Percentiles rank a stretch among this genome's conserved stretches.
Evolutionary conservation across 129 eudicot species (phyloP).

Genomic region (Ambrosia artemisiifolia): DNA sequence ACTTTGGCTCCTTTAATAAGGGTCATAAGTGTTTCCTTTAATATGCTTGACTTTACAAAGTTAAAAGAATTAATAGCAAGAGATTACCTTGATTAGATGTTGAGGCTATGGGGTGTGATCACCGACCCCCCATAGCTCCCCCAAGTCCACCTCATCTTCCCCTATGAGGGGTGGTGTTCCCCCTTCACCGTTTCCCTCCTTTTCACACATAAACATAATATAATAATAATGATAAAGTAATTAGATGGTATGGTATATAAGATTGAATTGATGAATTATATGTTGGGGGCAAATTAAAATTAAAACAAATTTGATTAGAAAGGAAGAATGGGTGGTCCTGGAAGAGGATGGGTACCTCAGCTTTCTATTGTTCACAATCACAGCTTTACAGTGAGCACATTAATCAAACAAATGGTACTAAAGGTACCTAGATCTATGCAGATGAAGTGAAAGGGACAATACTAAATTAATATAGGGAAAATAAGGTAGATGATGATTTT

Average conservation of each 20-base stretch:
- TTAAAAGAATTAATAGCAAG: too few species aligned
- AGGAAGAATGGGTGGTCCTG: constrained; percentile 9
- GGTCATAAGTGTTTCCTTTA: too few species aligned
- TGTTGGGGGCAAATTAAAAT: not conserved
- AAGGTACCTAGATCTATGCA: constrained; percentile 23
- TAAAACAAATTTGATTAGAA: not conserved
- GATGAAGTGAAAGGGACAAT: constrained; percentile 28
- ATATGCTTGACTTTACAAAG: too few species aligned
- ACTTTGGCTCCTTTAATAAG: too few species aligned
- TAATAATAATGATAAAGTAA: too few species aligned
- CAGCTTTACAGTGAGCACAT: constrained; percentile 28
- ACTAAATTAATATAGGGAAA: constrained; percentile 4
- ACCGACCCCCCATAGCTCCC: too few species aligned
- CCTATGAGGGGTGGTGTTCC: too few species aligned
- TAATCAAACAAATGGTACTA: constrained; percentile 18
- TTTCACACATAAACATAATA: too few species aligned
- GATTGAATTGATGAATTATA: not conserved
- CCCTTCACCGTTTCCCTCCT: too few species aligned
- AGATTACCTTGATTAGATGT: too few species aligned
- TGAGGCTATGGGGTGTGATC: too few species aligned
- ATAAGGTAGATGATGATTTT: not conserved
- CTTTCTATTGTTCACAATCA: constrained; percentile 17
- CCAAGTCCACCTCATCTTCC: too few species aligned
- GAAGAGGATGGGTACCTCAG: constrained; percentile 6
- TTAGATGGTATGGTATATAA: not conserved